These are phyloP conservation scores for Coix lacrymajobi DNA, from an alignment of 176 grass and related monocot species.

Conservation along the genomic window DNA sequence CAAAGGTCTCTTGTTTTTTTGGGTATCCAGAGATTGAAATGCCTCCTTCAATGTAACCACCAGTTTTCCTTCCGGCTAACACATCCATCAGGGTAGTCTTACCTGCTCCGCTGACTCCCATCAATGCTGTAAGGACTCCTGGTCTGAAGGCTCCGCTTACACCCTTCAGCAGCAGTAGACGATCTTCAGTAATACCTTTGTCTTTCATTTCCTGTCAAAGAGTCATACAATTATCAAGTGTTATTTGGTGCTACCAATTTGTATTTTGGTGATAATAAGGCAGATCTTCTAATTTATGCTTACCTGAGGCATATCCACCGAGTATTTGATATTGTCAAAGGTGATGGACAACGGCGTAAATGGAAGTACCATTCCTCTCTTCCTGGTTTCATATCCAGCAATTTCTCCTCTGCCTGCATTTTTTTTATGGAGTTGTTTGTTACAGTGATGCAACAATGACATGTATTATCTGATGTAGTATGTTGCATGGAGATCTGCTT, in stretches of 20 bases:
- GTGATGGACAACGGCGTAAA: constrained; percentile 78
- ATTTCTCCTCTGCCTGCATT: constrained; percentile 68
- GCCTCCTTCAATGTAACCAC: constrained; percentile 82
- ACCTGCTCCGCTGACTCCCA: constrained; percentile 90
- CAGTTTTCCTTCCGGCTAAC: constrained; percentile 82
- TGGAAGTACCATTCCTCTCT: constrained; percentile 88
- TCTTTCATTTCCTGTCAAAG: constrained; percentile 84
- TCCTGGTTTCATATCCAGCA: constrained; percentile 34
- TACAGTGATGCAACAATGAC: not conserved
- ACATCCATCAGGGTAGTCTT: constrained; percentile 99
- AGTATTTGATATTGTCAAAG: constrained; percentile 74
- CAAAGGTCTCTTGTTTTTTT: constrained; percentile 95
- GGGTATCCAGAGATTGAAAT: constrained; percentile 88
- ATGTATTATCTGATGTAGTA: not conserved
- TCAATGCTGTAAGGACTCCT: constrained; percentile 89
- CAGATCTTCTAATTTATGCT: constrained; percentile 5
- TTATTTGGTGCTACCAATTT: not conserved
- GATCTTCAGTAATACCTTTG: constrained; percentile 55
- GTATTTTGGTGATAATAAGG: not conserved
- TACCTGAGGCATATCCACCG: constrained; percentile 93
- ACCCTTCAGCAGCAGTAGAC: constrained; percentile 72
- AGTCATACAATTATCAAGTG: constrained; percentile 14
- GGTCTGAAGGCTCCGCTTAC: constrained; percentile 89
- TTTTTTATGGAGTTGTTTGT: constrained; percentile 13
- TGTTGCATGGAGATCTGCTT: not conserved